Evolutionary conservation across 495 filamentous ascomycete genomes (phyloP).

Genomic region (Podospora sp.): DNA sequence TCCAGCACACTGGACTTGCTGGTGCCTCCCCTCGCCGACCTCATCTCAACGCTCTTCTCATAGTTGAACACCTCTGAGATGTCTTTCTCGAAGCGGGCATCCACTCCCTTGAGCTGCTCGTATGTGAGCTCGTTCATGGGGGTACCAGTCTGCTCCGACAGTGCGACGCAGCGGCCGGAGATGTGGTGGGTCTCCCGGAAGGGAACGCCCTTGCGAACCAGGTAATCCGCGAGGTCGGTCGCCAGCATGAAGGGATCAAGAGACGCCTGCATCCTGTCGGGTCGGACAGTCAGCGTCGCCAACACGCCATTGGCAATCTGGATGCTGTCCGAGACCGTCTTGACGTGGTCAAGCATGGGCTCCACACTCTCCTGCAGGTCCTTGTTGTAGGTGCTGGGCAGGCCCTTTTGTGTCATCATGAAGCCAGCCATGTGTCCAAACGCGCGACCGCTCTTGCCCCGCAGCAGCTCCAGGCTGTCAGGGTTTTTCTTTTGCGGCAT

Average conservation of each 20-base stretch:
- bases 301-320: conserved; percentile 86
- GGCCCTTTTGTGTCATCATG: conserved; percentile 83
- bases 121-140: conserved; percentile 78
- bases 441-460: conserved; percentile 81
- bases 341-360: conserved; percentile 83
- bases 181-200: conserved; percentile 90
- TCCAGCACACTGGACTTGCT: conserved; percentile 72
- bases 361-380: conserved; percentile 90
- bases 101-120: conserved; percentile 69
- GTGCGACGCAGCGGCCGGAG: conserved; percentile 74
- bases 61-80: conserved; percentile 78
- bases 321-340: conserved; percentile 82
- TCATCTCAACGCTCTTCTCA: conserved; percentile 82
- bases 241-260: conserved; percentile 71
- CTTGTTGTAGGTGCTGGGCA: conserved; percentile 94
- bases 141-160: conserved; percentile 62
- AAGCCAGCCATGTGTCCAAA: conserved; percentile 90
- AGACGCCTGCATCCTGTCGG: conserved; percentile 77
- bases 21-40: conserved; percentile 79
- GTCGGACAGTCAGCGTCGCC: conserved; percentile 67
- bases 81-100: conserved; percentile 74
- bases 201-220: conserved; percentile 85
- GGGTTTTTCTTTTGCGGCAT: conserved; percentile 90
- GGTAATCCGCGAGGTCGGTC: conserved; percentile 87
- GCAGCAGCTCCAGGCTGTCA: conserved; percentile 83